A percentile compares a stretch with the other conserved stretches of the same genome.
Conservation (phyloP, 352 stramenopile genomes). For the Globisporangium cystogenes region DNA sequence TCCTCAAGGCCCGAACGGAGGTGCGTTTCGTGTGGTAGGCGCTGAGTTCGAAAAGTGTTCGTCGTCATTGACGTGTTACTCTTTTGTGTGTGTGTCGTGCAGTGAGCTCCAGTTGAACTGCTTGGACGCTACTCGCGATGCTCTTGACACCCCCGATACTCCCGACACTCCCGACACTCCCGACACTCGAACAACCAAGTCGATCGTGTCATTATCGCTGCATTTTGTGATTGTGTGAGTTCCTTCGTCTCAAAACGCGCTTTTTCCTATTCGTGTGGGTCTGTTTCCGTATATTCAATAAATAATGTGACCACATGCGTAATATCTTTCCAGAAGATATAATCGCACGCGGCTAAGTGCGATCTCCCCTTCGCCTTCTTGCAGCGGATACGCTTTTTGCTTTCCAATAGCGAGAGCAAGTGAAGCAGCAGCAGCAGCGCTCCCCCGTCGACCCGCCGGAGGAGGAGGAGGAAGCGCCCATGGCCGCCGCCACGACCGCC, state of each 20-base stretch:
- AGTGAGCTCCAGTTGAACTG: too few species aligned
- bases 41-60: too few species aligned
- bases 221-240: not conserved
- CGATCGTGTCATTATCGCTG: not conserved
- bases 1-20: slow-evolving; percentile 8
- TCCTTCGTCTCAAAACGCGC: not conserved
- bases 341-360: not conserved
- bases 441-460: too few species aligned
- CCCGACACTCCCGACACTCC: too few species aligned
- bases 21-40: too few species aligned
- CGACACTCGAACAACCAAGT: too few species aligned
- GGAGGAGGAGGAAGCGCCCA: not conserved
- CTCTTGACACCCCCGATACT: too few species aligned
- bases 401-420: slow-evolving; percentile 1
- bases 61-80: too few species aligned
- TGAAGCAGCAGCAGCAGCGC: not conserved
- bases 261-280: not conserved
- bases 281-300: not conserved
- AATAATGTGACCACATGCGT: not conserved
- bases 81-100: not conserved
- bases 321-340: slow-evolving; percentile 1
- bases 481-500: slow-evolving; percentile 8
- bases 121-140: too few species aligned
- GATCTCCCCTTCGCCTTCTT: slow-evolving; percentile 1
- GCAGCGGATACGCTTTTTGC: slow-evolving; percentile 1